Evolutionary conservation across 768 basidiomycete species (phyloP), one percentile per base, ranked within the genome.

Genomic region (Leccinum variicolor): DNA sequence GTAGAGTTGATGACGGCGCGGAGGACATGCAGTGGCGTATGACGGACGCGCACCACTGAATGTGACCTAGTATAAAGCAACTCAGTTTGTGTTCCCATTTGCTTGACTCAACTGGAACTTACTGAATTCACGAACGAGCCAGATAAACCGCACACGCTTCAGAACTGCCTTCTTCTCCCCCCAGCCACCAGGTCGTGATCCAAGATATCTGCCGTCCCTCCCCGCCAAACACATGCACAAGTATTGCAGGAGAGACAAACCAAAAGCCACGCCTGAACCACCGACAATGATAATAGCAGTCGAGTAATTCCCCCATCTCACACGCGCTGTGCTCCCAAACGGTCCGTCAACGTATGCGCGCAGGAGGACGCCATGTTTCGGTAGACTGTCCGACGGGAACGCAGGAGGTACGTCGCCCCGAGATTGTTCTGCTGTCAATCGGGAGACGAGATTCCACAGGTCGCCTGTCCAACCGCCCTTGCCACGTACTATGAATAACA

Each of bases 51-150:
- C 87, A 84, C 90, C 90, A 92, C 54, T 86, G 84, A 29, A 92
- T 76, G 60, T 92, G 87, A n/a, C 85, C 89, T 90, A 46, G 34
- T 19, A 15, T 28, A 34, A 48, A 41, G 34, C 26, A 51, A 21
- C 33, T 60, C 8, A 29, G 52, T 23, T 17, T 23, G 8, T 2
- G 23, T 31, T 21, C 45, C 6, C 19, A 23, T 33, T 56, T n/a
- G 39, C 19, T 47, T 10, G 21, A 53, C 19, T 13, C 9, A 43
- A 41, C 43, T 17, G 6, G 34, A 2, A 76, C 86, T 71, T 57
- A 89, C 89, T 80, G 65, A 84, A 90, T 65, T 91, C 90, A 41
- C 88, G 78, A 21, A 90, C 75, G 46, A 90, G 79, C 90, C 90
- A 92, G 3, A 91, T 78, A 61, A 92, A 89, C 17, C 89, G 77